Percentiles rank a stretch among this genome's conserved stretches.
phyloP scores from a whole-genome alignment of 352 stramenopile genomes.

The Pythium brachiatum region DNA sequence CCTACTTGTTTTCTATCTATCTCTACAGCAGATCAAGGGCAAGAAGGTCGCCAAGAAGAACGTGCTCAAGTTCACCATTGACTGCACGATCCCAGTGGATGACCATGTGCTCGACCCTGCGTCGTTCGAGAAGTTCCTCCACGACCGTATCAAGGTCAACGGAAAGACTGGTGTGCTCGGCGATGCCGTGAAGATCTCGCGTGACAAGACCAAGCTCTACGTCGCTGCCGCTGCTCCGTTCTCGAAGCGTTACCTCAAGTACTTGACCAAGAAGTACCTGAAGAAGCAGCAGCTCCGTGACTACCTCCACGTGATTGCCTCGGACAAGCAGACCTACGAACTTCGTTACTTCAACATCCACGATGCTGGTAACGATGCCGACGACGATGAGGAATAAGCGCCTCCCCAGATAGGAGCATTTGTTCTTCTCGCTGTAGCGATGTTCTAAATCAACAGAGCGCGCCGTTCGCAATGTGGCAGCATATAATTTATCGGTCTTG shows the following conservation, averaged over 20 bases:
- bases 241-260: constrained; percentile 99
- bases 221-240: constrained; percentile 94
- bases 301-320: constrained; percentile 99
- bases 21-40: constrained; percentile 40
- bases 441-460: constrained; percentile 26
- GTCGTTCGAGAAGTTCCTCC: constrained; percentile 99
- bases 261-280: constrained; percentile 99
- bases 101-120: constrained; percentile 99
- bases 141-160: constrained; percentile 99
- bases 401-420: constrained; percentile 12
- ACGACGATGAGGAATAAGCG: constrained; percentile 88
- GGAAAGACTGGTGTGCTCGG: constrained; percentile 97
- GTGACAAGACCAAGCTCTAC: constrained; percentile 97
- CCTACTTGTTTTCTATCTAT: constrained; percentile 33
- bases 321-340: constrained; percentile 98
- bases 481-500: constrained; percentile 8
- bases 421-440: neutral
- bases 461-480: constrained; percentile 21
- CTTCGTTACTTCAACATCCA: constrained; percentile 99
- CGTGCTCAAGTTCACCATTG: constrained; percentile 92
- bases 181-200: constrained; percentile 93
- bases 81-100: constrained; percentile 96
- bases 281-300: constrained; percentile 99
- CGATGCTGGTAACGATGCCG: constrained; percentile 89
- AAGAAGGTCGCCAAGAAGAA: constrained; percentile 91